phyloP scores from a whole-genome alignment of 208 protist species.

The Crithidia expoeki region DNA sequence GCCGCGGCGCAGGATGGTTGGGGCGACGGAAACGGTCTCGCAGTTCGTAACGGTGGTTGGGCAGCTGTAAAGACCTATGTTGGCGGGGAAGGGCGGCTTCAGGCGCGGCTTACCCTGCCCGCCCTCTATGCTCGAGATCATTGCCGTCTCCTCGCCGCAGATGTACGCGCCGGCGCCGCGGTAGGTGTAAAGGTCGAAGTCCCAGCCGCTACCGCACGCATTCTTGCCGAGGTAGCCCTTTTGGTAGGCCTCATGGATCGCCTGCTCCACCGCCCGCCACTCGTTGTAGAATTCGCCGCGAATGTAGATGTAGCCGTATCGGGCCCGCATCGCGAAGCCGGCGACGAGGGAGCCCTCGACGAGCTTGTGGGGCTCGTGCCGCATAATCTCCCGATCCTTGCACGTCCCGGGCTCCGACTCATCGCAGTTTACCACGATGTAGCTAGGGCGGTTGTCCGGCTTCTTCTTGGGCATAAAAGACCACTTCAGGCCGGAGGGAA shows the following conservation, averaged over 20 bases:
- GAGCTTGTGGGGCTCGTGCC: constrained; percentile 99
- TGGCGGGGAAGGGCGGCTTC: constrained; percentile 99
- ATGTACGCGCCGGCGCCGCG: constrained; percentile 99
- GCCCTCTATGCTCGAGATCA: constrained; percentile 98
- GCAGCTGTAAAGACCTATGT: constrained; percentile 98
- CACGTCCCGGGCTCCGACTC: constrained; percentile 99
- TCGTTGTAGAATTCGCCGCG: constrained; percentile 99
- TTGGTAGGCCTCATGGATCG: constrained; percentile 96
- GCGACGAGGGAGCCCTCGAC: constrained; percentile 98
- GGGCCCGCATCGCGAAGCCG: constrained; percentile 96
- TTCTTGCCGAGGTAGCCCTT: constrained; percentile 98
- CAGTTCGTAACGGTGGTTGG: constrained; percentile 99
- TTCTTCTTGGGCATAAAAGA: constrained; percentile 98
- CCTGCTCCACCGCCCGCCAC: constrained; percentile 91
- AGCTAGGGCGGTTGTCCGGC: constrained; percentile 93
- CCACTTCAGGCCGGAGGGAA: constrained; percentile 99
- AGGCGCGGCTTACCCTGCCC: constrained; percentile 97
- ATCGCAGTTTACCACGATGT: constrained; percentile 99
- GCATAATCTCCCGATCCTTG: constrained; percentile 99
- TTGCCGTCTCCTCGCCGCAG: constrained; percentile 99
- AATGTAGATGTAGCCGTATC: constrained; percentile 99
- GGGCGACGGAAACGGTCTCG: constrained; percentile 97
- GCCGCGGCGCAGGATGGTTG: constrained; percentile 94
- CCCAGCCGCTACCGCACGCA: constrained; percentile 96
- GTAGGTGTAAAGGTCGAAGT: constrained; percentile 99